These are phyloP conservation scores for Podospora sp. DNA, from an alignment of 495 filamentous ascomycete genomes.

Conservation along the genomic window DNA sequence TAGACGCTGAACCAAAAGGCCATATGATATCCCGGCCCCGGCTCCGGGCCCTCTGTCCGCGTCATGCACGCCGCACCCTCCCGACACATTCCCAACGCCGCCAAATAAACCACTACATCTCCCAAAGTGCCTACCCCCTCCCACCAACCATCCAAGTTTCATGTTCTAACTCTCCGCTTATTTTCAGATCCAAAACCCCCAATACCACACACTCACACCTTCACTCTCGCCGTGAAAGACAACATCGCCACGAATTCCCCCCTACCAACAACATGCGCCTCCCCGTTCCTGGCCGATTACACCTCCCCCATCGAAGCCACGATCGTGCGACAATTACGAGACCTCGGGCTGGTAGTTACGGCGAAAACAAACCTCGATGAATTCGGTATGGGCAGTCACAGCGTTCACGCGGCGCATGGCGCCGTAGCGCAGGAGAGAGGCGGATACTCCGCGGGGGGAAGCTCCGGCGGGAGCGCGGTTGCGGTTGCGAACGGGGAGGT, in stretches of 20 bases:
- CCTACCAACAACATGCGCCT: conserved; percentile 80
- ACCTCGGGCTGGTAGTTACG: conserved; percentile 64
- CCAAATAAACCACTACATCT: conserved; percentile 36
- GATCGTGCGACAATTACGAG: conserved; percentile 66
- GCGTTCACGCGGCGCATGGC: conserved; percentile 72
- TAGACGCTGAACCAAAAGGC: neutral
- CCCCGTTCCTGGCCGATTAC: conserved; percentile 69
- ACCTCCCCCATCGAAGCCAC: conserved; percentile 81
- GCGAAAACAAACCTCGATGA: conserved; percentile 95
- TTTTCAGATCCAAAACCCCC: neutral
- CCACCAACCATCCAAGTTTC: neutral
- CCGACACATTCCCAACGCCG: conserved; percentile 28
- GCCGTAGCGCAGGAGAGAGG: conserved; percentile 49
- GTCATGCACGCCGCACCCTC: conserved; percentile 15
- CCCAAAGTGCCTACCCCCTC: conserved; percentile 22
- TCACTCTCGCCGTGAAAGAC: conserved; percentile 76
- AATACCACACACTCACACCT: conserved; percentile 14
- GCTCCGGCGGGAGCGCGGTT: conserved; percentile 91
- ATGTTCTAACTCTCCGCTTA: neutral
- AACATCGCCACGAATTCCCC: conserved; percentile 72
- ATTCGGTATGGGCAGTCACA: conserved; percentile 97
- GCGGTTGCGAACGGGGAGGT: conserved; percentile 74
- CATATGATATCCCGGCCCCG: conserved; percentile 31
- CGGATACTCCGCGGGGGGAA: conserved; percentile 79
- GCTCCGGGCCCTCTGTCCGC: conserved; percentile 29